Evolutionary conservation across 495 filamentous ascomycete genomes (phyloP), one percentile per base, ranked within the genome.

Genomic region (Aspergillus sclerotioniger): DNA sequence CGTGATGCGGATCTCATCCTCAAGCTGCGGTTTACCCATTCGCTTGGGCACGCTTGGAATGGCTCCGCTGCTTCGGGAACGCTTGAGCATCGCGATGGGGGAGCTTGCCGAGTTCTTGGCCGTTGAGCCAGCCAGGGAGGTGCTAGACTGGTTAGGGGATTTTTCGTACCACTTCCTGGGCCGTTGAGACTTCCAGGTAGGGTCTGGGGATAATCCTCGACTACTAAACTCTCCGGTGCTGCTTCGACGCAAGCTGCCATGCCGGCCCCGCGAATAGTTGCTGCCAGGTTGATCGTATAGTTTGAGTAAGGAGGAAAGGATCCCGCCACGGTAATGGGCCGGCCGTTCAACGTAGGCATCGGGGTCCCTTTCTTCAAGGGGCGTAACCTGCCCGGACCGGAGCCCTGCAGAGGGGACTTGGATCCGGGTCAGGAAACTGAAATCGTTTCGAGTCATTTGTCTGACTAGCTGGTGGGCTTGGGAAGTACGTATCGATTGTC

Each of bases 1-100:
- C 15, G 90, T 92, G 68, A 98, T 94, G 58, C 84, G 84, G 59
- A 90, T 88, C 61, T 92, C 84, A 31, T 93, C 85, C 74, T 81
- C 73, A 71, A 73, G 67, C 68, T 74, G 72, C 19, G 68, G 65
- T 51, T 65, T 79, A 5, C 63, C 71, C 60, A 78, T 73, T 43
- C 81, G 80, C 61, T 81, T 83, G 28, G 74, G 54, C 31, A 62
- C 60, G 21, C 62, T 67, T 35, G 62, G 67, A 47, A 70, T 63
- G 62, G 67, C 67, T 51, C 71, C 71, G 51, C 67, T 82, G 46
- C 71, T 81, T 41, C 68, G 71, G 46, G 74, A 78, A 54, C 74
- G 78, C 65, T 76, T 82, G 55, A 76, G 63, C 59, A 72, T 76
- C 54, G 67, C 59, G 45, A 75, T 69, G 9, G 73, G 69, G 0